These are phyloP conservation scores for Clarireedia hainanense DNA, from an alignment of 2,329 filamentous ascomycete genomes.

Conservation along the genomic window DNA sequence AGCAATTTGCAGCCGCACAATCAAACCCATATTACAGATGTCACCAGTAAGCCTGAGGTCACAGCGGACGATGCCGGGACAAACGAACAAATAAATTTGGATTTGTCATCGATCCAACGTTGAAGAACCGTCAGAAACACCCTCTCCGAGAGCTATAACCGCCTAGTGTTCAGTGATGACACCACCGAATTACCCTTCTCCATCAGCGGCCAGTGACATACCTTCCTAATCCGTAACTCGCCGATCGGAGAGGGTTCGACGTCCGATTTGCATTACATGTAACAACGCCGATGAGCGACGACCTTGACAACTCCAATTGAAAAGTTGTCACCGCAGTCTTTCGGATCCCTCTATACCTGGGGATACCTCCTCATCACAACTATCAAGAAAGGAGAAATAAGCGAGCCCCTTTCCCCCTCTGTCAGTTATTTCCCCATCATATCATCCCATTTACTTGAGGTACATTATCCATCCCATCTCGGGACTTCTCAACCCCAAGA, in stretches of 20 bases:
- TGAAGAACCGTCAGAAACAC: too few relatives aligned
- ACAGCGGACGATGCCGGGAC: too few relatives aligned
- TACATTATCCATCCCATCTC: too few relatives aligned
- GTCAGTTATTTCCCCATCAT: background rate
- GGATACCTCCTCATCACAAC: too few relatives aligned
- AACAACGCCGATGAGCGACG: background rate
- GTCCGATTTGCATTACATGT: background rate
- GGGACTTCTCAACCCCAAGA: too few relatives aligned
- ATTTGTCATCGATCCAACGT: too few relatives aligned
- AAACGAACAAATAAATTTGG: too few relatives aligned
- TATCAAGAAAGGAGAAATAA: background rate
- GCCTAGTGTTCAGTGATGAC: background rate
- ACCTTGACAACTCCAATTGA: too few relatives aligned
- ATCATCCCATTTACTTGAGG: background rate
- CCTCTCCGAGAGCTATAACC: too few relatives aligned
- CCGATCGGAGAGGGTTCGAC: background rate
- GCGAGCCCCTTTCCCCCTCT: background rate
- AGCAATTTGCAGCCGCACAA: background rate
- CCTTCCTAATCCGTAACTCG: background rate
- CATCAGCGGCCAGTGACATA: background rate
- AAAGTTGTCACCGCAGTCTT: too few relatives aligned
- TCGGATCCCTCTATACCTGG: too few relatives aligned
- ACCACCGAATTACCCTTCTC: background rate
- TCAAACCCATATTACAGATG: background rate
- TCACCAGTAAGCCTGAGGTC: background rate